Conservation (phyloP, 1,139 yeast species). For the Zygoascus hellenicus region DNA sequence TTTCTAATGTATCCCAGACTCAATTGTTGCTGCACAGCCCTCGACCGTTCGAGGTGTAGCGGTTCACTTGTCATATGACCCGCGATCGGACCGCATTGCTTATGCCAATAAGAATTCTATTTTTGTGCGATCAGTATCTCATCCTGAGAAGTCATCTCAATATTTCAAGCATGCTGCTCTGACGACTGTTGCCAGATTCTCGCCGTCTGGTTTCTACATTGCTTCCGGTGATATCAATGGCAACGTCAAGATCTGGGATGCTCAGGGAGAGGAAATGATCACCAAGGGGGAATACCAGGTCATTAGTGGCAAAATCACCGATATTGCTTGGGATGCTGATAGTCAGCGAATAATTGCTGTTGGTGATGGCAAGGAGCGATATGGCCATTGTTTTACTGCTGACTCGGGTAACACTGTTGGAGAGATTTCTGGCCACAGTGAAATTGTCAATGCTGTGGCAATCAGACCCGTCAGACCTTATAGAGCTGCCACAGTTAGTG, state of each 20-base stretch:
- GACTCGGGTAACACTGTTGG: constrained; percentile 96
- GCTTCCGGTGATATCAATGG: constrained; percentile 94
- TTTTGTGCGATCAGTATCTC: constrained; percentile 58
- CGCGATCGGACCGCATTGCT: constrained; percentile 59
- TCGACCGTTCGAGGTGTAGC: constrained; percentile 64
- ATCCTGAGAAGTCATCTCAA: constrained; percentile 48
- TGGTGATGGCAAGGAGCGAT: constrained; percentile 88
- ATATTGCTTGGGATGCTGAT: constrained; percentile 92
- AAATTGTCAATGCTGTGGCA: constrained; percentile 74
- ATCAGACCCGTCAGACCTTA: constrained; percentile 88
- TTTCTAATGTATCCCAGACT: constrained; percentile 14
- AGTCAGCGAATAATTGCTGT: constrained; percentile 82
- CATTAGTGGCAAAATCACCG: constrained; percentile 75
- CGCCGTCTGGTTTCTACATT: constrained; percentile 84
- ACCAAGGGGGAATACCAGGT: constrained; percentile 80
- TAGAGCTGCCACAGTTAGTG: constrained; percentile 89
- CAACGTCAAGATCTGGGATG: constrained; percentile 83
- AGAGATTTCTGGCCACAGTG: constrained; percentile 92
- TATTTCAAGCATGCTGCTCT: constrained; percentile 64
- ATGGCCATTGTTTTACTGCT: constrained; percentile 88
- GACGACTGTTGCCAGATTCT: constrained; percentile 77
- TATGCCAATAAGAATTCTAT: constrained; percentile 81
- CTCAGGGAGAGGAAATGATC: constrained; percentile 51
- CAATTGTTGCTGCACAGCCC: constrained; percentile 67
- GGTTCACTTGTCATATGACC: constrained; percentile 70